phyloP scores from a whole-genome alignment of 345 rosid species.

The Kernera saxatilis region DNA sequence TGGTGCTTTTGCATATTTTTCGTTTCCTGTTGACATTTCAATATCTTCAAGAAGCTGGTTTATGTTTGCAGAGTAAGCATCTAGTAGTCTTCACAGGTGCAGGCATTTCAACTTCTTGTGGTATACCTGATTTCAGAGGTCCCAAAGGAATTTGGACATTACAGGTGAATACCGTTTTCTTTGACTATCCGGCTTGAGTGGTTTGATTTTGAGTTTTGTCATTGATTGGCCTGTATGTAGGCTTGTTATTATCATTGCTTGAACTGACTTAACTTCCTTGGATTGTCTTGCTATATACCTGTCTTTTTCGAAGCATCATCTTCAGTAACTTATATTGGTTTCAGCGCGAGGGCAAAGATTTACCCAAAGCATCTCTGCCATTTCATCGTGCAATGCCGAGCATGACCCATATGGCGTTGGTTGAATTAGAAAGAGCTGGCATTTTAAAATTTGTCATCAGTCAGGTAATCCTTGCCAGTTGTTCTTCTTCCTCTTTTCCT shows the following conservation, averaged over 20 bases:
- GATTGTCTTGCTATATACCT: background rate
- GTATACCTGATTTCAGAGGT: constrained; percentile 97
- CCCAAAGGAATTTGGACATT: constrained; percentile 98
- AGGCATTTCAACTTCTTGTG: constrained; percentile 96
- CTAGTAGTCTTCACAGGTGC: constrained; percentile 98
- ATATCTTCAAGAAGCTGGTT: constrained; percentile 31
- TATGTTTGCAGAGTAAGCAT: constrained; percentile 91
- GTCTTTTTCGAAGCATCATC: background rate
- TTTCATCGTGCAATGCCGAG: constrained; percentile 98
- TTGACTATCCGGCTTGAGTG: background rate
- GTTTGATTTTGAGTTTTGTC: background rate
- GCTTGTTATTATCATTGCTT: background rate
- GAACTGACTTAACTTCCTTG: background rate
- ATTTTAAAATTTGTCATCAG: constrained; percentile 82
- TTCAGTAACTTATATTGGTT: constrained; percentile 2
- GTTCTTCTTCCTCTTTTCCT: background rate
- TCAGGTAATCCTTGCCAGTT: constrained; percentile 46
- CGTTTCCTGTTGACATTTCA: background rate
- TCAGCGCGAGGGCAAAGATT: constrained; percentile 84
- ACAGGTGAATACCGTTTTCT: constrained; percentile 46
- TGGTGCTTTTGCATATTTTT: background rate
- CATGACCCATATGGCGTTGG: constrained; percentile 96
- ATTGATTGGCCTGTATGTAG: background rate
- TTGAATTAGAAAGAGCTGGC: constrained; percentile 83
- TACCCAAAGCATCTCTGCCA: constrained; percentile 88